Base-by-base conservation (phyloP, 352 stramenopile species). In the Phytophthora macrochlamydospora region DNA sequence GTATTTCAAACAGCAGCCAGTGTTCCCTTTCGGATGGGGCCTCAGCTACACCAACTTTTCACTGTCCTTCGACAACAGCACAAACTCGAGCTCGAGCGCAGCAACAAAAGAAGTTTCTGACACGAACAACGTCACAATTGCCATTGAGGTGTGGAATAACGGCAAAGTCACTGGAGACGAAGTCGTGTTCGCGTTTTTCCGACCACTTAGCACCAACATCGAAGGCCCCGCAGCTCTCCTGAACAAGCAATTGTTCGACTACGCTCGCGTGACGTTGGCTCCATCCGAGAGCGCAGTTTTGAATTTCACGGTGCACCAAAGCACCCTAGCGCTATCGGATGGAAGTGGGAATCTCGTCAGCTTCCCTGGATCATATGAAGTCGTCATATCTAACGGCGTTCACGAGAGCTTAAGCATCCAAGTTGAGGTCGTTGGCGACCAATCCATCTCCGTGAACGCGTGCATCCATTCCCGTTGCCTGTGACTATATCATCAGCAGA, bases 31-130 rank as follows among this genome's bases (percentile, higher is more conserved):
- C 64, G 91, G 90, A 7, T 88, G 78, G 50, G 91, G 91, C 5
- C 69, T 97, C 51, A 93, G 80, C 59, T 97, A 97, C 74, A 94
- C 90, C 4, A 85, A 49, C 24, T 95, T 96, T 42, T 57, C 51
- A 4, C 44, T 89, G 14, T 13, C 35, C 4, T 8, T 7, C 14
- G 8, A 8, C 18, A 8, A 2, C 6, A 18, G 12, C 11, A 28
- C 14, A 37, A 35, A 6, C 40, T 40, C 35, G 9, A 40, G 9
- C 35, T 40, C 35, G 9, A 40, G 35, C 9, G 35, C 35, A 6
- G 9, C 35, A 6, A 18, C 7, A 33, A 28, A 11, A 7, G 43
- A 73, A 2, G 65, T 88, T 35, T 76, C 71, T 2, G 33, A 51
- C 4, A 44, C 50, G 0, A 28, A 73, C 1, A 66, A 79, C 30